Base-by-base conservation (phyloP, 2,329 filamentous ascomycete genomes). In the Zasmidium angulare region DNA sequence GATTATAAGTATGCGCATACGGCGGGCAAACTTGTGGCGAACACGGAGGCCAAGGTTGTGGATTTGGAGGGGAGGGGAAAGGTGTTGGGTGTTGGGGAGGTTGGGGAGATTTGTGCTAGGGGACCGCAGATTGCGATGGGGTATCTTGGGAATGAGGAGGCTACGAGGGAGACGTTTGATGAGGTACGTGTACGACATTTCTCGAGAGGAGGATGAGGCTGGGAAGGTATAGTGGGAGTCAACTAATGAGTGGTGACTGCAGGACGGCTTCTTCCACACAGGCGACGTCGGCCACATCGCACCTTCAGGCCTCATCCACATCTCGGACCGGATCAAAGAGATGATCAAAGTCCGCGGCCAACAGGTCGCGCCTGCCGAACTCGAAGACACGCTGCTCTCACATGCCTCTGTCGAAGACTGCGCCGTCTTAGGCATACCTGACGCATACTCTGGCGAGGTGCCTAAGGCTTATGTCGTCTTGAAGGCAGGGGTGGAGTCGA, bases 311-410 rank as follows among this genome's bases (percentile, higher is more conserved):
- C 77, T 85, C 63, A 75, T 88, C 10, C 79, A 80, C 24, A 85
- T 86, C 56, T 78, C 79, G 1, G 85, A 88, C 66, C 79, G 85
- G 0, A 84, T 88, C 69, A 89, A 89, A 74, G 86, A 88, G 71
- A 82, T 88, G 78, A 86, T 88, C 72, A 88, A 88, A 69, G 85
- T 88, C 10, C 87, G 87, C 62, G 86, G 86, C 0, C 82, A 86
- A 36, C 81, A 80, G 3, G 83, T 87, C 7, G 83, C 85, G 6
- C 86, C 86, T 0, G 85, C 85, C 0, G 86, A 88, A 68, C 76
- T 89, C 0, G 86, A 89, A 66, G 84, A 87, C 63, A 67, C 84
- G 1, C 71, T 88, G n/a, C 77, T 86, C 0, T 83, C 84, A 0
- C 83, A 88, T 63, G 68, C 74, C 0, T 75, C 75, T 2, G 81